A percentile compares a stretch with the other conserved stretches of the same genome.
phyloP scores from a whole-genome alignment of 2,329 filamentous ascomycete genomes.

The Acrodontium crateriforme region DNA sequence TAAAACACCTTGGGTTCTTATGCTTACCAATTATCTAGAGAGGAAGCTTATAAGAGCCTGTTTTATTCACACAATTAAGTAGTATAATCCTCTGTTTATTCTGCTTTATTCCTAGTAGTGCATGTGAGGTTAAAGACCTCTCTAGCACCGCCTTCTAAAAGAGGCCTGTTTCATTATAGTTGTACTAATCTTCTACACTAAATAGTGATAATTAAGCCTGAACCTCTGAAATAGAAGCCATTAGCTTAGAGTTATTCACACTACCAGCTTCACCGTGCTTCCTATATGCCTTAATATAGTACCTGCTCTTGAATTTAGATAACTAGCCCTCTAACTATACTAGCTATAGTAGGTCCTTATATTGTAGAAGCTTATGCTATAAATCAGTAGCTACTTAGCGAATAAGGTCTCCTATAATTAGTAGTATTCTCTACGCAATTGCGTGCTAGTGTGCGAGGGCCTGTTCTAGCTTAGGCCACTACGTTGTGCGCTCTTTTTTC shows the following conservation, averaged over 20 bases:
- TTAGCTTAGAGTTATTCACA: not conserved
- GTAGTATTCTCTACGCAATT: not conserved
- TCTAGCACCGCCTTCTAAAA: not conserved
- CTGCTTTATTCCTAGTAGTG: not conserved
- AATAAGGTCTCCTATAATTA: not conserved
- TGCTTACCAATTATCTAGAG: conserved; percentile 1
- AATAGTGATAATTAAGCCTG: not conserved
- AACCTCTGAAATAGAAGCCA: not conserved
- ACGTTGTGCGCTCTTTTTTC: not conserved
- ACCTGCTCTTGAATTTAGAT: not conserved
- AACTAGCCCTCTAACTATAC: not conserved
- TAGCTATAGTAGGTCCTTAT: not conserved
- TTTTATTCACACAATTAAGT: not conserved
- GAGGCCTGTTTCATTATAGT: conserved; percentile 1
- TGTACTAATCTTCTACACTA: not conserved
- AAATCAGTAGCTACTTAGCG: not conserved
- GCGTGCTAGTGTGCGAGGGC: not conserved
- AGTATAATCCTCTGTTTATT: not conserved
- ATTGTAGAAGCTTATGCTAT: not conserved
- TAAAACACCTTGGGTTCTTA: not conserved
- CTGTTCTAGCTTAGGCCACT: not conserved
- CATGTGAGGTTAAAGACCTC: not conserved
- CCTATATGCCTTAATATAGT: not conserved
- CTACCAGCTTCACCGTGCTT: not conserved
- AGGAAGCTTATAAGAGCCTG: not conserved